Evolutionary conservation across 1,139 yeast species (phyloP), one percentile per base, ranked within the genome.

Genomic region (Blastobotrys serpentis): DNA sequence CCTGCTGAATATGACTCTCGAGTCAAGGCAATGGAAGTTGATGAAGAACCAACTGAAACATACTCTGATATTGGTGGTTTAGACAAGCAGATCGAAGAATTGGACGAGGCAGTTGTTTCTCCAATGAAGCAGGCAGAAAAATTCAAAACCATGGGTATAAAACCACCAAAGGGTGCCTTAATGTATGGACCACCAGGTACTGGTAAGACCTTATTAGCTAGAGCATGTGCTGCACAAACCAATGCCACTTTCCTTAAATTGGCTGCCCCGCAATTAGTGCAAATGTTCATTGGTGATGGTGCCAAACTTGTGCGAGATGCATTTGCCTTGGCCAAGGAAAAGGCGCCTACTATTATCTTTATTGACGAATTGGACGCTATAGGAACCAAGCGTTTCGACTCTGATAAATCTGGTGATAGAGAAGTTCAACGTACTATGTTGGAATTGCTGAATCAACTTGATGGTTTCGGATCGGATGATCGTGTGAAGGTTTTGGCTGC

Each of bases 121-220:
- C 99, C 99, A 34, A 89, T 92, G 98, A 92, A 90, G 68, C 97
- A 92, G 67, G 95, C 96, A 22, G 98, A 94, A 47, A 92, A 92
- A 71, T 94, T 92, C 73, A 86, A 86, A 64, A 83, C 81, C 50
- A 75, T 92, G 69, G 97, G 98, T 47, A 89, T 92, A 62, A 90
- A 87, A 68, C 95, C 98, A 4, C 98, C 98, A 52, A 92, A 92
- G 70, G 98, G 98, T 60, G 98, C 98, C 0, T 75, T 92, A 52
- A 92, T 92, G 98, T 92, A 92, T 67, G 99, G 99, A 7, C 98
- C 99, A 14, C 99, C 99, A 45, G 99, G 99, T 64, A 92, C 99
- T 1, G 99, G 99, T 68, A 92, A 92, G 71, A 92, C 98, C 1
- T 76, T 92, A 55, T 76, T 92, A 58, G 99, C 99, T 4, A 81